These are phyloP conservation scores for Phoma herbarum DNA, from an alignment of 2,329 filamentous ascomycete species.

Conservation along the genomic window DNA sequence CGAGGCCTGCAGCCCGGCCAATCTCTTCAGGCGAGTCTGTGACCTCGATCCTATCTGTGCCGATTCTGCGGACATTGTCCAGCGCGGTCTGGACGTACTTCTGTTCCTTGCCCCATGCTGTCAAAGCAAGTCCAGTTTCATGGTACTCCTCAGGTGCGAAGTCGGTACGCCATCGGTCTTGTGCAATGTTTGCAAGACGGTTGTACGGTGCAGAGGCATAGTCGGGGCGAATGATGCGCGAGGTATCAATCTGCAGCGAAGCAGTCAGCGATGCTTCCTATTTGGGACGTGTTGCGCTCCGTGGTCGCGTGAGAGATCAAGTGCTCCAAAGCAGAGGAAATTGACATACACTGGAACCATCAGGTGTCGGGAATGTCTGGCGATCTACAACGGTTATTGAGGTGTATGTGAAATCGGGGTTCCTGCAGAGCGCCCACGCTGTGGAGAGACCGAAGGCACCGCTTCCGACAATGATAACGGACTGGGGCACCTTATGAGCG, in stretches of 20 bases:
- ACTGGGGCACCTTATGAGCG: slow-evolving; percentile 47
- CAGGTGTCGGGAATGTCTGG: slow-evolving; percentile 65
- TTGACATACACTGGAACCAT: slow-evolving; percentile 61
- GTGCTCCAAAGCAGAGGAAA: not conserved
- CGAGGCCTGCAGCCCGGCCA: slow-evolving; percentile 51
- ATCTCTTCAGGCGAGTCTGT: slow-evolving; percentile 53
- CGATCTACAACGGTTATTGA: slow-evolving; percentile 67
- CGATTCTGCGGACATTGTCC: slow-evolving; percentile 46
- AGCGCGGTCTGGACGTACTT: slow-evolving; percentile 52
- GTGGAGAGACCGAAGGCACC: slow-evolving; percentile 69
- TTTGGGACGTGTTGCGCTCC: slow-evolving; percentile 10
- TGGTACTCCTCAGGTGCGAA: slow-evolving; percentile 72
- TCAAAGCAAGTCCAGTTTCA: slow-evolving; percentile 73
- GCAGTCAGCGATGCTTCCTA: slow-evolving; percentile 13
- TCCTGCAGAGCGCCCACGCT: slow-evolving; percentile 73
- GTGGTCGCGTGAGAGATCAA: not conserved
- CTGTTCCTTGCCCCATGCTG: slow-evolving; percentile 61
- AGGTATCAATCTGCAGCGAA: slow-evolving; percentile 61
- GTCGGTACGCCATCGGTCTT: slow-evolving; percentile 72
- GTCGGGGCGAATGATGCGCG: slow-evolving; percentile 74
- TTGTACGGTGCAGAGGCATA: slow-evolving; percentile 84
- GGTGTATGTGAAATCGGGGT: slow-evolving; percentile 61
- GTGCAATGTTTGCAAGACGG: slow-evolving; percentile 74
- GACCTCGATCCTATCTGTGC: slow-evolving; percentile 52
- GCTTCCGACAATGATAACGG: slow-evolving; percentile 60